phyloP scores from a whole-genome alignment of 2,329 filamentous ascomycete genomes.

The Teratosphaeria epicoccoides region DNA sequence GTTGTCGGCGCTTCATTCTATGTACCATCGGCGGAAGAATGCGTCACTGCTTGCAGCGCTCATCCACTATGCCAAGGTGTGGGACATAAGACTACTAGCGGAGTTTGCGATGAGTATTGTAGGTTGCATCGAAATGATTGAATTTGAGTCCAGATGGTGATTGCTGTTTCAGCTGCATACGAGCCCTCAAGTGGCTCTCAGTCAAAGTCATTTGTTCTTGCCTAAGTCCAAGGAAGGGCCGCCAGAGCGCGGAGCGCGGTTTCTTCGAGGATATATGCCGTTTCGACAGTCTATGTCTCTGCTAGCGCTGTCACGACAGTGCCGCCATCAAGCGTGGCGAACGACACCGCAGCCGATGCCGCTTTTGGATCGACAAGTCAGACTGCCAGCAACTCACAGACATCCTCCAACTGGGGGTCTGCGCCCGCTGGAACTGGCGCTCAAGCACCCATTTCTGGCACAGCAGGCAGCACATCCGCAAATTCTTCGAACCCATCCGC shows the following conservation, averaged over 20 bases:
- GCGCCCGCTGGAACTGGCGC: neutral
- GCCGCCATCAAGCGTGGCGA: neutral
- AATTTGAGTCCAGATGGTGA: neutral
- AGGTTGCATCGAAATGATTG: neutral
- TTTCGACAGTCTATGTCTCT: neutral
- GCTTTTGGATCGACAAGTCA: neutral
- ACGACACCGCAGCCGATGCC: neutral
- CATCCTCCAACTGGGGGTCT: neutral
- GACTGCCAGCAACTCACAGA: neutral
- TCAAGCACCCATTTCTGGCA: neutral
- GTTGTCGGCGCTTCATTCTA: neutral
- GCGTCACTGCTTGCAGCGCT: conserved; percentile 1
- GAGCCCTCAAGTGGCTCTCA: neutral
- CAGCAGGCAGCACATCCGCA: neutral
- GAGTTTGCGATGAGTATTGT: conserved; percentile 1
- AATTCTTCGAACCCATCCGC: neutral
- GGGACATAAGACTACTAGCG: neutral
- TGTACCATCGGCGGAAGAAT: neutral
- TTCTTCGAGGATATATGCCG: neutral
- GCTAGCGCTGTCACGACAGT: neutral
- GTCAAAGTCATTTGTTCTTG: neutral
- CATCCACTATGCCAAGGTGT: neutral
- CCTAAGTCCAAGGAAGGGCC: neutral
- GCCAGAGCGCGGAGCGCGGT: neutral
- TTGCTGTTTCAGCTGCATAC: neutral